These are phyloP conservation scores for Phytophthora agathidicida DNA, from an alignment of 352 stramenopile genomes.

Conservation along the genomic window DNA sequence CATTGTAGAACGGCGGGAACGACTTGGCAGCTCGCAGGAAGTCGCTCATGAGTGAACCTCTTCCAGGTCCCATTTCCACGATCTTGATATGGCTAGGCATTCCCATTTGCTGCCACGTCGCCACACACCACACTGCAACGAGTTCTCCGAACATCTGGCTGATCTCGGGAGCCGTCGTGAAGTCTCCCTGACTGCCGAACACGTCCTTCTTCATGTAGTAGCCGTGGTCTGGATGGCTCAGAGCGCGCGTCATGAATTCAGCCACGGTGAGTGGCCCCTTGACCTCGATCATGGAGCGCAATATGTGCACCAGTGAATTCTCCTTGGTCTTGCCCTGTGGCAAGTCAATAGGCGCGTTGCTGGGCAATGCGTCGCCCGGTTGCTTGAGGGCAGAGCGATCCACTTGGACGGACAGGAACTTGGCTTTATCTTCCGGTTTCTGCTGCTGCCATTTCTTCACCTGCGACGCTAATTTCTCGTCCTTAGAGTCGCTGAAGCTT, in stretches of 20 bases:
- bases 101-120: constrained; percentile 91
- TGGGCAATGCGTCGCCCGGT: constrained; percentile 30
- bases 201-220: constrained; percentile 97
- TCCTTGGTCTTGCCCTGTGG: constrained; percentile 58
- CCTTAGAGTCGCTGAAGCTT: background rate
- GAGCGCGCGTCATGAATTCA: constrained; percentile 93
- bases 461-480: constrained; percentile 38
- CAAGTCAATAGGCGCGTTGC: constrained; percentile 32
- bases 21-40: constrained; percentile 89
- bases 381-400: constrained; percentile 81
- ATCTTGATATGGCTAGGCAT: constrained; percentile 77
- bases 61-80: constrained; percentile 92
- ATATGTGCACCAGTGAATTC: constrained; percentile 74
- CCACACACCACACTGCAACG: constrained; percentile 92
- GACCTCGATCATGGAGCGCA: constrained; percentile 93
- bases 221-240: constrained; percentile 92
- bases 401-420: constrained; percentile 66
- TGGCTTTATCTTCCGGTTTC: constrained; percentile 49
- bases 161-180: constrained; percentile 95
- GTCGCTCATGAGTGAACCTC: constrained; percentile 94
- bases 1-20: constrained; percentile 89
- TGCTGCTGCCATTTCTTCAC: constrained; percentile 69
- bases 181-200: constrained; percentile 92
- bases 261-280: constrained; percentile 93
- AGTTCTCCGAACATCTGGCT: constrained; percentile 95